These are phyloP conservation scores for Thielaviopsis populi DNA, from an alignment of 2,329 filamentous ascomycete species.

Conservation along the genomic window DNA sequence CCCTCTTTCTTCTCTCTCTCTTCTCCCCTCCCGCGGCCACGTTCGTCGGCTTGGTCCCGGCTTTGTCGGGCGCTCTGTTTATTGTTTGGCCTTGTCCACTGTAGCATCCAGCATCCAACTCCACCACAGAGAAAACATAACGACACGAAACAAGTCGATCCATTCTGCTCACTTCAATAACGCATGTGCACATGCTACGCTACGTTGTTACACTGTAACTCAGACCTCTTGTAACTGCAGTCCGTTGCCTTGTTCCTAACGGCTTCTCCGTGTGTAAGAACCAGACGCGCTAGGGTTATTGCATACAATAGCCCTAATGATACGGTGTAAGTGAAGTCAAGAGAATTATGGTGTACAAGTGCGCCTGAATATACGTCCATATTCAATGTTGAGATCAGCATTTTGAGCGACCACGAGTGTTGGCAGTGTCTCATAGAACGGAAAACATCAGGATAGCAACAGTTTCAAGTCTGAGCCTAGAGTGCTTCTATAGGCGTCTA, in stretches of 20 bases:
- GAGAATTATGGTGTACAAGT: background rate
- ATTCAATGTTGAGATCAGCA: background rate
- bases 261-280: background rate
- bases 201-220: background rate
- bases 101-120: background rate
- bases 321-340: background rate
- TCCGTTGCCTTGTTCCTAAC: background rate
- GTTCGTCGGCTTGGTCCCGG: background rate
- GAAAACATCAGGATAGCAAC: background rate
- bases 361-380: background rate
- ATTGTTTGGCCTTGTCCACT: background rate
- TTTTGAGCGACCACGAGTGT: background rate
- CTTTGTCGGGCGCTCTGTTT: background rate
- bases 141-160: background rate
- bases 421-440: background rate
- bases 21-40: no score
- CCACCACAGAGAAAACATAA: background rate
- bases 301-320: background rate
- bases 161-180: background rate
- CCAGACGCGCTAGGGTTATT: background rate
- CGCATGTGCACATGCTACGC: background rate
- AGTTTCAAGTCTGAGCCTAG: background rate
- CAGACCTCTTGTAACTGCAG: background rate
- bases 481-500: constrained; percentile 1
- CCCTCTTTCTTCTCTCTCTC: background rate